Percentiles rank a stretch among this genome's conserved stretches.
phyloP scores from a whole-genome alignment of 257 asterid species.

The Capsicum rhomboideum region DNA sequence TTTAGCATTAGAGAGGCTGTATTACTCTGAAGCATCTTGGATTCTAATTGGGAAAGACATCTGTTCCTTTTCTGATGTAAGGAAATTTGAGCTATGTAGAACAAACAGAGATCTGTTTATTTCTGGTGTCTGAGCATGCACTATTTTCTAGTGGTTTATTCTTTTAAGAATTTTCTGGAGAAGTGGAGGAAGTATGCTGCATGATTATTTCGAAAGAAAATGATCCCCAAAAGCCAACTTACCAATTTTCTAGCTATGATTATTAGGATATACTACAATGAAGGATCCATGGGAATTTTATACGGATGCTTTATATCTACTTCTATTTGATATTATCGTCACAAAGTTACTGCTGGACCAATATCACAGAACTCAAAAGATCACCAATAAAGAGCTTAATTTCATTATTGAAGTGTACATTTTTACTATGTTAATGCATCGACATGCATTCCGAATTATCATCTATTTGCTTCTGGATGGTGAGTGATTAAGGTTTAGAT shows the following conservation, averaged over 20 bases:
- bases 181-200: not conserved
- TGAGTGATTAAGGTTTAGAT: not conserved
- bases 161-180: constrained; percentile 8
- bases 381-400: not conserved
- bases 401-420: not conserved
- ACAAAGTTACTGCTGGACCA: not conserved
- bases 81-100: constrained; percentile 9
- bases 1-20: not conserved
- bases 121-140: not conserved
- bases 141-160: not conserved
- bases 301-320: not conserved
- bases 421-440: not conserved
- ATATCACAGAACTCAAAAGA: not conserved
- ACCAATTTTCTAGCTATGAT: not conserved
- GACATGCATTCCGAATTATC: not conserved
- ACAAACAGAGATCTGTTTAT: not conserved
- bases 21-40: not conserved
- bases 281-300: not conserved
- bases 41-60: not conserved
- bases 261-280: not conserved
- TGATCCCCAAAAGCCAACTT: not conserved
- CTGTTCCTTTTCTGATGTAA: constrained; percentile 7
- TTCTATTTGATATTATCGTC: not conserved
- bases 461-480: not conserved
- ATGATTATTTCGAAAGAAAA: not conserved